Evolutionary conservation across 768 basidiomycete species (phyloP), one percentile per base, ranked within the genome.

Genomic region (Suillus brevipes): DNA sequence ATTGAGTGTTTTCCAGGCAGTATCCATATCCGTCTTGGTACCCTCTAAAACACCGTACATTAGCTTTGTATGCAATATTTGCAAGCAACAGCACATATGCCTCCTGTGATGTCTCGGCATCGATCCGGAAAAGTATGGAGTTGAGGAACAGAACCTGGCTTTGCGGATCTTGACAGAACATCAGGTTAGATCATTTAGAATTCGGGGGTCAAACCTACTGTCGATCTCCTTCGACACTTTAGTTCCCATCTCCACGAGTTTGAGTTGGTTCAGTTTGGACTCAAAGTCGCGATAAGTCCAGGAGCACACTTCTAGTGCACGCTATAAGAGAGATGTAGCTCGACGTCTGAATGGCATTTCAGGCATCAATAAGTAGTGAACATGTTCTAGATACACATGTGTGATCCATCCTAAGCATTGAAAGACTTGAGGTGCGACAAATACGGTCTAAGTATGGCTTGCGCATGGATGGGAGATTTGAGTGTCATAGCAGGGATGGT

Each of bases 41-140:
- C 91, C 94, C 70, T 93, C 90, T 6, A 91, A 77, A 78, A 98
- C 94, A 10, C 94, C 94, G 68, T 94, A 94, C 14, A 96, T 77
- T 18, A 99, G 83, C 73, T 95, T 95, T 3, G 92, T 97, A 93
- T 0, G 97, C 96, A 64, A 97, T 90, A 8, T 89, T 92, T 5
- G 95, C 91, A 18, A 95, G 87, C 36, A 92, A 86, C n/a, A 98
- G 83, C 5, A 97, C 92, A 74, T 94, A 88, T 0, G 94, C 94
- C 67, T 92, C 90, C 63, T 87, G 82, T 50, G 88, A 84, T 69
- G 83, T 84, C 37, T 82, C 79, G 14, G 80, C 82, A 76, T 91
- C 80, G 67, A 91, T 85, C 56, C 92, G 85, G 12, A 86, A 81
- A 64, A 91, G 84, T 8, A 99, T 80, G 18, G 90, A 86, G 1